A percentile compares a stretch with the other conserved stretches of the same genome.
Evolutionary conservation across 2,329 filamentous ascomycete genomes (phyloP).

Genomic region (Trichoderma guizhouense): DNA sequence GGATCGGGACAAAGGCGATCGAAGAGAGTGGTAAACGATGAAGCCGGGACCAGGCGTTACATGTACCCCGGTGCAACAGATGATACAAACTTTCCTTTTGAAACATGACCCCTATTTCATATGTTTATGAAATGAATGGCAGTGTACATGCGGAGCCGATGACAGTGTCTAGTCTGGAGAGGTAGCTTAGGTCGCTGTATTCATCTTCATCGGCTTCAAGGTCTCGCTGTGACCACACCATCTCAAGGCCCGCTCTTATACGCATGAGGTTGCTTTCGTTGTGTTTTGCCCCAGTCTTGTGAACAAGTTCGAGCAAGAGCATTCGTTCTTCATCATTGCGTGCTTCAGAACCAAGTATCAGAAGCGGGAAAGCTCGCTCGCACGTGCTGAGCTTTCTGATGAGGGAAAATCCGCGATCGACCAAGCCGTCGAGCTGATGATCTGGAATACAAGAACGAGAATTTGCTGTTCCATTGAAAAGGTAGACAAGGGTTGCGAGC

Average conservation of each 20-base stretch:
- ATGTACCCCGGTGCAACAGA: neutral
- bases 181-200: neutral
- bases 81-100: neutral
- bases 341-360: neutral
- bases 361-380: neutral
- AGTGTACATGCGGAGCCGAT: neutral
- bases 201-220: conserved; percentile 3
- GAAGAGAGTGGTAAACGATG: too few species aligned
- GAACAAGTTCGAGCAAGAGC: neutral
- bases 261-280: neutral
- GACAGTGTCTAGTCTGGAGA: neutral
- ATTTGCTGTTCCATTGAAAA: neutral
- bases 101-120: neutral
- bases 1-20: too few species aligned
- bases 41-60: too few species aligned
- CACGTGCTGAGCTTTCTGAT: neutral
- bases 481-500: neutral
- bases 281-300: neutral
- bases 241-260: neutral
- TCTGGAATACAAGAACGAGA: neutral
- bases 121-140: neutral
- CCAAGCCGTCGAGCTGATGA: neutral
- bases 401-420: neutral
- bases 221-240: neutral
- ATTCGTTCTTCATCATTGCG: neutral